Conservation (phyloP, 768 basidiomycete species). For the Mrakia gelida region DNA sequence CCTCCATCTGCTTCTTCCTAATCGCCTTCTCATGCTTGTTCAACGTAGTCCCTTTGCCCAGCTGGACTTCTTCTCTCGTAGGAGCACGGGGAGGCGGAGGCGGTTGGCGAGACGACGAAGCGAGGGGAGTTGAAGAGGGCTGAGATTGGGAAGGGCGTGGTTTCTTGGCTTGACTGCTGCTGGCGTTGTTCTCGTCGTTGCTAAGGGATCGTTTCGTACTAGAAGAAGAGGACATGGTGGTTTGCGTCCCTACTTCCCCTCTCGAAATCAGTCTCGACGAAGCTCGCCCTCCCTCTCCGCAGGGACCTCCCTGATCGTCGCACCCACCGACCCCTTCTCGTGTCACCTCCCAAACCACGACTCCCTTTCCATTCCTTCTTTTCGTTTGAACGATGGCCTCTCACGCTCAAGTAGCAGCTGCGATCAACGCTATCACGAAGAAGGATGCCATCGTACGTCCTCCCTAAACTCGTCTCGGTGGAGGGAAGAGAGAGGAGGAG, state of each 20-base stretch:
- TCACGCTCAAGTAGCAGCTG: slow-evolving; percentile 15
- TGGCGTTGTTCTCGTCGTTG: background rate
- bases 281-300: too few relatives aligned
- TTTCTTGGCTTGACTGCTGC: background rate
- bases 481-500: background rate
- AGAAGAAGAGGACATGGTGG: too few relatives aligned
- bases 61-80: background rate
- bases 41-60: background rate
- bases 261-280: too few relatives aligned
- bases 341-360: too few relatives aligned
- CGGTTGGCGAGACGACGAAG: background rate
- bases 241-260: too few relatives aligned
- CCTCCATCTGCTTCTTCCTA: slow-evolving; percentile 1
- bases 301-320: too few relatives aligned
- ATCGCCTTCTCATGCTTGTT: background rate
- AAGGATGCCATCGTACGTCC: slow-evolving; percentile 11
- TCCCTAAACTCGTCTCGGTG: too few relatives aligned
- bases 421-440: slow-evolving; percentile 18
- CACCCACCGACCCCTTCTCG: too few relatives aligned
- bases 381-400: background rate
- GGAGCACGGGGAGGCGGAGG: background rate
- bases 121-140: background rate
- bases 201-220: background rate
- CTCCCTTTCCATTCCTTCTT: background rate
- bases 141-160: background rate